Conservation (phyloP, 768 basidiomycete species). For the Boletus edulis region DNA sequence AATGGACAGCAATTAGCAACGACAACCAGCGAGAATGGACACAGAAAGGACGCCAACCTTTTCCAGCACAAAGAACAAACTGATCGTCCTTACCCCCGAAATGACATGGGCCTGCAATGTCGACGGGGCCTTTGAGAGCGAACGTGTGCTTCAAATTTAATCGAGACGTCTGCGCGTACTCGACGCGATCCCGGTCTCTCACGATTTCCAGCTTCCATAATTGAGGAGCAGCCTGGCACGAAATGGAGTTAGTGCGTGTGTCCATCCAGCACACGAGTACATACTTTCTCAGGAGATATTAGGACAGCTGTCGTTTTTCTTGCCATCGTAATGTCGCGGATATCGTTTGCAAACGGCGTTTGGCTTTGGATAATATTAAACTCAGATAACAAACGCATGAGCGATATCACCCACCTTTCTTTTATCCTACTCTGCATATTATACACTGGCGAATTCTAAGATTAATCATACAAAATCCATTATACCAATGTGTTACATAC, state of each 20-base stretch:
- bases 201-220: conserved; percentile 70
- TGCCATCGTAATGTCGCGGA: conserved; percentile 51
- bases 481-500: conserved; percentile 28
- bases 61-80: conserved; percentile 73
- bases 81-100: conserved; percentile 81
- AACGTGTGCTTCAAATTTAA: conserved; percentile 62
- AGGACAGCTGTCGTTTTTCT: conserved; percentile 43
- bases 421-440: conserved; percentile 42
- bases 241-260: conserved; percentile 9
- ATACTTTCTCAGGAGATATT: conserved; percentile 35
- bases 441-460: conserved; percentile 36
- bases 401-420: conserved; percentile 39
- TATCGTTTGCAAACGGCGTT: conserved; percentile 53
- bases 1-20: neutral
- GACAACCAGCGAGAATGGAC: neutral
- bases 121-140: conserved; percentile 62
- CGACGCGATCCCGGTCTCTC: conserved; percentile 46
- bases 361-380: conserved; percentile 37
- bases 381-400: neutral
- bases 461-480: conserved; percentile 1
- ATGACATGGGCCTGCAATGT: conserved; percentile 80
- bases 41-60: conserved; percentile 42
- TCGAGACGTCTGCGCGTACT: conserved; percentile 30
- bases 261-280: conserved; percentile 9
- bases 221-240: conserved; percentile 65